These are phyloP conservation scores for Penicillium sp. DNA, from an alignment of 2,329 filamentous ascomycete genomes.

Conservation along the genomic window DNA sequence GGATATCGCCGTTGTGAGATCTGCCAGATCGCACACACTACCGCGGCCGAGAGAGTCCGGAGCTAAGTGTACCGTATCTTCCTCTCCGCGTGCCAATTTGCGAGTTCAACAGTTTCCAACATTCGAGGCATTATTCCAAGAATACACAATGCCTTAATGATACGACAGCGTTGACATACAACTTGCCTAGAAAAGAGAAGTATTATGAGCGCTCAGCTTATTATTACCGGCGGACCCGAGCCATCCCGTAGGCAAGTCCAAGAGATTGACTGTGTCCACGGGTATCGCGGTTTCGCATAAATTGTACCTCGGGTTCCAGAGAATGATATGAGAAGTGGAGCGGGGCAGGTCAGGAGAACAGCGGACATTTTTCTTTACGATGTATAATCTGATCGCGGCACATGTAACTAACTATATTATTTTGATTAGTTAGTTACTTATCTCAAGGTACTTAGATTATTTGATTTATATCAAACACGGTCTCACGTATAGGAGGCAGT, in stretches of 20 bases:
- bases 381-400: neutral
- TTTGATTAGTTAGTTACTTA: neutral
- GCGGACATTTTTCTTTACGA: slow-evolving; percentile 1
- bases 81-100: neutral
- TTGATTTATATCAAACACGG: neutral
- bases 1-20: neutral
- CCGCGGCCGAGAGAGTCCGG: neutral
- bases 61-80: neutral
- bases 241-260: neutral
- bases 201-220: neutral
- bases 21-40: neutral
- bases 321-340: slow-evolving; percentile 18
- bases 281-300: slow-evolving; percentile 16
- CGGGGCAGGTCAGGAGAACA: neutral
- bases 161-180: neutral
- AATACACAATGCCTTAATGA: neutral
- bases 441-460: neutral
- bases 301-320: slow-evolving; percentile 11
- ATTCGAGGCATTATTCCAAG: neutral
- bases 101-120: neutral
- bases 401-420: neutral
- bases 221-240: slow-evolving; percentile 7
- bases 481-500: neutral
- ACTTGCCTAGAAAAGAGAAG: neutral
- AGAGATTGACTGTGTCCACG: neutral